Evolutionary conservation across 108 stramenopile genomes (phyloP).

Genomic region (Nitzschia sp.): DNA sequence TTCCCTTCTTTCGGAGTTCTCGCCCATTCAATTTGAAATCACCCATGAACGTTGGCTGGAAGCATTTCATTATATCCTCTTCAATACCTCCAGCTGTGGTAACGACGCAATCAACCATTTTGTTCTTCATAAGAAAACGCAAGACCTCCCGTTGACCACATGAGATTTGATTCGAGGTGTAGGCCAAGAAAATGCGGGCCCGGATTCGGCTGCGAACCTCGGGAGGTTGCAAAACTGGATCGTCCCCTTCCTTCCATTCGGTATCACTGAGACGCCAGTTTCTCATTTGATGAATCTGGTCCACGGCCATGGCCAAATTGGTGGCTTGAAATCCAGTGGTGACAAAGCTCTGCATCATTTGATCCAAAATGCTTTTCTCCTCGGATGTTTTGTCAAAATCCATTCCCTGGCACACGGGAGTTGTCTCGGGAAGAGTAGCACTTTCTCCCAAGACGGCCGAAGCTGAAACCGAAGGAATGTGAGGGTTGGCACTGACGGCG

Average conservation of each 20-base stretch:
- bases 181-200: conserved; percentile 93
- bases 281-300: conserved; percentile 94
- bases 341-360: conserved; percentile 68
- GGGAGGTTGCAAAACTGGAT: conserved; percentile 63
- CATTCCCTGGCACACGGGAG: conserved; percentile 72
- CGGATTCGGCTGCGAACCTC: conserved; percentile 68
- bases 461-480: conserved; percentile 79
- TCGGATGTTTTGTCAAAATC: conserved; percentile 69
- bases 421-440: conserved; percentile 59
- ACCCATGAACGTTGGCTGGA: conserved; percentile 95
- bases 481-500: conserved; percentile 58
- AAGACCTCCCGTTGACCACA: conserved; percentile 97
- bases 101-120: conserved; percentile 95
- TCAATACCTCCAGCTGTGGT: conserved; percentile 99
- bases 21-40: conserved; percentile 88
- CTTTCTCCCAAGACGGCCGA: conserved; percentile 83
- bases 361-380: conserved; percentile 41
- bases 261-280: conserved; percentile 88
- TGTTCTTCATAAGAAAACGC: conserved; percentile 89
- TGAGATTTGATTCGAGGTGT: conserved; percentile 98
- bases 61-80: conserved; percentile 99
- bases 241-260: conserved; percentile 77
- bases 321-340: conserved; percentile 96
- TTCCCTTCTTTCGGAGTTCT: conserved; percentile 89
- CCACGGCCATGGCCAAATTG: conserved; percentile 89